Conservation (phyloP, 805 yeast genomes). For the Vanderwaltozyma yarrowii region DNA sequence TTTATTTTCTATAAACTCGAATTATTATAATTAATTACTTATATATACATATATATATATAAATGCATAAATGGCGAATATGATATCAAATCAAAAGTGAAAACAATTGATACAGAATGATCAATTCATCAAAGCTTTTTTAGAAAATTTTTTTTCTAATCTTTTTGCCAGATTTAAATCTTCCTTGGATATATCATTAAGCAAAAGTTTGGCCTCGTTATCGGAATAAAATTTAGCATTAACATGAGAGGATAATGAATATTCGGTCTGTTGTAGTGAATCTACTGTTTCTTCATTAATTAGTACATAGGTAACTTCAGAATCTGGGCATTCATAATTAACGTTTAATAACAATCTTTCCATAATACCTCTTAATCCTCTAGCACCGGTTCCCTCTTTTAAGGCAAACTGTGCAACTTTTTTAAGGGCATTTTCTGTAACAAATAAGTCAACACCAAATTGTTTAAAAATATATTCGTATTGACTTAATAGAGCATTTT, state of each 20-base stretch:
- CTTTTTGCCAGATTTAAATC: slow-evolving; percentile 30
- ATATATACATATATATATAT: too few species aligned
- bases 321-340: slow-evolving; percentile 52
- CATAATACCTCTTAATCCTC: slow-evolving; percentile 48
- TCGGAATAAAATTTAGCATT: slow-evolving; percentile 37
- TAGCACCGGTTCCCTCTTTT: slow-evolving; percentile 49
- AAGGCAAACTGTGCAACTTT: slow-evolving; percentile 40
- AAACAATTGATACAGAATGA: too few species aligned
- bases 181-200: slow-evolving; percentile 34
- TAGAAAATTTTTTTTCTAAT: slow-evolving; percentile 8
- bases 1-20: too few species aligned
- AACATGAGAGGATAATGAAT: slow-evolving; percentile 23
- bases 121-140: background rate
- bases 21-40: too few species aligned
- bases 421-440: slow-evolving; percentile 40
- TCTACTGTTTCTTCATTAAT: slow-evolving; percentile 37
- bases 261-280: slow-evolving; percentile 28
- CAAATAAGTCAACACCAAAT: slow-evolving; percentile 40
- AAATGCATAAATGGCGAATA: too few species aligned
- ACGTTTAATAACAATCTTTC: slow-evolving; percentile 41
- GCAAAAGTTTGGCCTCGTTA: slow-evolving; percentile 34
- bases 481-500: slow-evolving; percentile 43
- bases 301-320: slow-evolving; percentile 41
- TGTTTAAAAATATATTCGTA: slow-evolving; percentile 44
- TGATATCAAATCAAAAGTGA: too few species aligned